A percentile compares a stretch with the other conserved stretches of the same genome.
phyloP scores from a whole-genome alignment of 108 stramenopile genomes.

The Stephanodiscus triporus region DNA sequence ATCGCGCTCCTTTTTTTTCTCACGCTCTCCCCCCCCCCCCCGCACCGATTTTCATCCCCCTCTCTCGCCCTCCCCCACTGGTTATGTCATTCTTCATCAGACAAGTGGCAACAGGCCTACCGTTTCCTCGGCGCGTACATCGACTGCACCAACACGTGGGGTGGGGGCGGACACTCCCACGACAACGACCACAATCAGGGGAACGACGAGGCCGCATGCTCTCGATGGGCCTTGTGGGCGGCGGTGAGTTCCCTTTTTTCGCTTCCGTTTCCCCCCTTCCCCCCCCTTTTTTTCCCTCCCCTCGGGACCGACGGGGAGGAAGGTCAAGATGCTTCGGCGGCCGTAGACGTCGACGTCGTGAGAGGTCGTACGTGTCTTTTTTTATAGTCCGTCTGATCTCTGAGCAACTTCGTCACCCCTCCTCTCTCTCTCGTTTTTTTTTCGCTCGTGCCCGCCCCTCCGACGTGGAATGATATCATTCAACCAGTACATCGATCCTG shows the following conservation, averaged over 20 bases:
- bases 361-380: neutral
- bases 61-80: too few relatives aligned
- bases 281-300: neutral
- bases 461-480: neutral
- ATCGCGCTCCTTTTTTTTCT: too few relatives aligned
- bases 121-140: conserved; percentile 83
- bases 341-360: neutral
- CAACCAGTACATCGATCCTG: conserved; percentile 78
- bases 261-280: neutral
- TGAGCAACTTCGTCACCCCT: too few relatives aligned
- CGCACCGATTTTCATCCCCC: too few relatives aligned
- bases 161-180: conserved; percentile 39
- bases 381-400: too few relatives aligned
- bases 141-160: conserved; percentile 58
- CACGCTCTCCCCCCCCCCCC: too few relatives aligned
- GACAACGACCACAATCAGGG: conserved; percentile 40
- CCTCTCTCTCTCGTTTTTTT: too few relatives aligned
- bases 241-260: conserved; percentile 53
- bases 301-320: too few relatives aligned
- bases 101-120: conserved; percentile 87
- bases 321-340: too few relatives aligned
- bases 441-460: neutral
- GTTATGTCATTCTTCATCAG: conserved; percentile 2
- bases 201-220: conserved; percentile 48
- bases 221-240: conserved; percentile 88